Evolutionary conservation across 140 eudicot genomes (phyloP).

Genomic region (Erigeron philadelphicus): DNA sequence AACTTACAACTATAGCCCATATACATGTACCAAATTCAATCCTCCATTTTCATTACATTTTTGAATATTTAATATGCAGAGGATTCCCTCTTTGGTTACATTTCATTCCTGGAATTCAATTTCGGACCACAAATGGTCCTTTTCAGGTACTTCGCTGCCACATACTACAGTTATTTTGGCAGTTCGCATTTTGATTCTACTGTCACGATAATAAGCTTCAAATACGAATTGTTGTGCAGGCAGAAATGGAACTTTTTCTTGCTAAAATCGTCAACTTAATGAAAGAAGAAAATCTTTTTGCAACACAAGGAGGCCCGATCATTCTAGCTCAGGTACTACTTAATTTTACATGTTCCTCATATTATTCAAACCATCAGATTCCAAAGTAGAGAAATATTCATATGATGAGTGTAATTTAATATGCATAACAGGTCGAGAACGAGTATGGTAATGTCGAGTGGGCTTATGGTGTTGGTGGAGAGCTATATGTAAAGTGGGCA

Average conservation of each 20-base stretch:
- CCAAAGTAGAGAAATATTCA: background rate
- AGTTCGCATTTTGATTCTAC: background rate
- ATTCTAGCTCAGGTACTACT: slow-evolving; percentile 64
- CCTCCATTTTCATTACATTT: slow-evolving; percentile 1
- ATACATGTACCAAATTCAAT: background rate
- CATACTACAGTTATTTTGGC: too few species aligned
- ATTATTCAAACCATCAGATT: background rate
- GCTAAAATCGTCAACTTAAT: slow-evolving; percentile 60
- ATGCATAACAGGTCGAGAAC: slow-evolving; percentile 58
- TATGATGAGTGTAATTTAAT: slow-evolving; percentile 10
- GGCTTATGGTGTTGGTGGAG: slow-evolving; percentile 58
- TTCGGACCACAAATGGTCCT: slow-evolving; percentile 63
- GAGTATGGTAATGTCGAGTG: slow-evolving; percentile 74
- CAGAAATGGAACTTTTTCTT: slow-evolving; percentile 67
- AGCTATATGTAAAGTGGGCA: slow-evolving; percentile 64
- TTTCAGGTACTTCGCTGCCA: slow-evolving; percentile 47
- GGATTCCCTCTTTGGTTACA: slow-evolving; percentile 92
- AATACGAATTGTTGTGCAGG: slow-evolving; percentile 35
- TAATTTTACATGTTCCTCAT: background rate
- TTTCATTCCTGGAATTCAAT: slow-evolving; percentile 72
- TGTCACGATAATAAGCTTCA: too few species aligned
- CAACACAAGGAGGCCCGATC: slow-evolving; percentile 87
- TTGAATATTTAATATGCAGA: slow-evolving; percentile 35
- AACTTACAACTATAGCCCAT: slow-evolving; percentile 1
- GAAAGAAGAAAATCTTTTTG: slow-evolving; percentile 77